Conservation (phyloP, 768 basidiomycete species). For the Pisolithus albus region DNA sequence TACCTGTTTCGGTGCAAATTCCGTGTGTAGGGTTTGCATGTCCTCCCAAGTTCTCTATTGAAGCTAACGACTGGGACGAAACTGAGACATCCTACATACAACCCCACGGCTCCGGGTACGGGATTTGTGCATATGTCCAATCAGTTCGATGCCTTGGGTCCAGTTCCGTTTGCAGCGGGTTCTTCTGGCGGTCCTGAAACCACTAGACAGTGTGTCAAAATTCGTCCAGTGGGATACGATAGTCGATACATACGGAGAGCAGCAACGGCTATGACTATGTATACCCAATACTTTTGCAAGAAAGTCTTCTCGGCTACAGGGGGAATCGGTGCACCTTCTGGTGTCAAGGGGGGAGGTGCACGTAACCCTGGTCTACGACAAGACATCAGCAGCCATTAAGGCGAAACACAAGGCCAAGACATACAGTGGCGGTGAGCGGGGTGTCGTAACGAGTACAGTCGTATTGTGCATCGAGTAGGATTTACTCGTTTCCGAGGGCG, state of each 20-base stretch:
- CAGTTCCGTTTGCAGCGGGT: slow-evolving; percentile 11
- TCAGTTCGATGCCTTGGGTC: slow-evolving; percentile 22
- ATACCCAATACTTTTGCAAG: slow-evolving; percentile 89
- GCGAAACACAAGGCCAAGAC: slow-evolving; percentile 15
- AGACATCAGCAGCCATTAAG: slow-evolving; percentile 1
- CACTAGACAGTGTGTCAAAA: slow-evolving; percentile 10
- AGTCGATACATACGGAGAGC: slow-evolving; percentile 45
- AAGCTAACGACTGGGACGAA: background rate
- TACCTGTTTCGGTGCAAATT: too few species aligned
- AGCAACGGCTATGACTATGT: slow-evolving; percentile 53
- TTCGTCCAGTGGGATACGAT: background rate
- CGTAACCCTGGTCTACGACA: slow-evolving; percentile 59
- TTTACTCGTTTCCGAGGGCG: slow-evolving; percentile 13
- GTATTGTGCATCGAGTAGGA: slow-evolving; percentile 36
- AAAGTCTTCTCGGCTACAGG: slow-evolving; percentile 69
- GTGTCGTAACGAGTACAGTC: slow-evolving; percentile 44
- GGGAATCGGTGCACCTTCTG: slow-evolving; percentile 56
- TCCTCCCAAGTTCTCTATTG: too few species aligned
- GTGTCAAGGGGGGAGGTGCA: slow-evolving; percentile 57
- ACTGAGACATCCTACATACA: background rate
- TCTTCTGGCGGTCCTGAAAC: slow-evolving; percentile 27
- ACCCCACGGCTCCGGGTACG: background rate
- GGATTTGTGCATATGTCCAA: background rate
- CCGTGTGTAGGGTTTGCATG: too few species aligned
- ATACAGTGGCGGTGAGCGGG: slow-evolving; percentile 53